phyloP scores from a whole-genome alignment of 495 filamentous ascomycete genomes.

The Daldinia decipiens region DNA sequence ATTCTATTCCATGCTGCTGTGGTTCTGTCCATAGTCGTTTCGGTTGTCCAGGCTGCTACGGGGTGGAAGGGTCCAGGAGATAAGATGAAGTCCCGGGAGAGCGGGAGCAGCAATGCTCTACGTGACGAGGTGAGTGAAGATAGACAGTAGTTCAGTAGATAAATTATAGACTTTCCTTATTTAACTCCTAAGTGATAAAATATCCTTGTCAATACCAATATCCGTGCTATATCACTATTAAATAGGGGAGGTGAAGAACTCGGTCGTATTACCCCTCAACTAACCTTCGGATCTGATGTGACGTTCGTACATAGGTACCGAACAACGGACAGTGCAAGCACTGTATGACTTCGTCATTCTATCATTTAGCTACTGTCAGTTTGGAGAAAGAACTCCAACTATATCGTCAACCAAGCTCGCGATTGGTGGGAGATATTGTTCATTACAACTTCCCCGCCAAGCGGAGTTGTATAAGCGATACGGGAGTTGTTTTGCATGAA shows the following conservation, averaged over 20 bases:
- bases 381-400: conserved; percentile 28
- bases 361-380: background rate
- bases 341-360: background rate
- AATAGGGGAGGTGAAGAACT: background rate
- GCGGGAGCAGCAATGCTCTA: background rate
- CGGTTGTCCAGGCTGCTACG: conserved; percentile 71
- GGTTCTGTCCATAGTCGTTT: conserved; percentile 63
- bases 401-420: conserved; percentile 13
- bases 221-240: background rate
- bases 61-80: conserved; percentile 65
- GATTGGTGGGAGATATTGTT: conserved; percentile 29
- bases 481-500: conserved; percentile 3
- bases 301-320: background rate
- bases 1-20: conserved; percentile 67
- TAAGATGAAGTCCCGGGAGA: conserved; percentile 42
- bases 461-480: conserved; percentile 25
- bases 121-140: conserved; percentile 4
- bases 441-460: conserved; percentile 30
- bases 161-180: background rate
- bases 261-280: no score
- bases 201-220: background rate
- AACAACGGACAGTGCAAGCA: background rate
- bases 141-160: background rate
- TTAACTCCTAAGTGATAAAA: background rate
- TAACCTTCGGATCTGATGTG: background rate